Evolutionary conservation across 2,329 filamentous ascomycete genomes (phyloP).

Genomic region (Mycosphaerella sp.): DNA sequence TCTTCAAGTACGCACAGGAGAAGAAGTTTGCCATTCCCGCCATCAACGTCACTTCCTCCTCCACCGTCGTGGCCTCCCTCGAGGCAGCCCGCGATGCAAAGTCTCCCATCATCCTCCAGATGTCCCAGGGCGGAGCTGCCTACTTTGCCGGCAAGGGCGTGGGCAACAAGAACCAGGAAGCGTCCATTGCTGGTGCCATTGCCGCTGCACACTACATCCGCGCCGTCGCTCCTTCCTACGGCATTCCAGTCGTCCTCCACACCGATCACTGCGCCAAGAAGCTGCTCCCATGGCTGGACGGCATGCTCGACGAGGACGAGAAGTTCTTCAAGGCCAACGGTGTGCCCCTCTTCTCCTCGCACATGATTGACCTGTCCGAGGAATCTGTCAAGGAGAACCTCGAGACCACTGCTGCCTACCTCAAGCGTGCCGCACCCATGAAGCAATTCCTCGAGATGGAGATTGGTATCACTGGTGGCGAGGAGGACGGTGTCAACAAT

Average conservation of each 20-base stretch:
- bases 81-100: constrained; percentile 93
- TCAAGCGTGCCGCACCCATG: constrained; percentile 90
- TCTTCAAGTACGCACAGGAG: constrained; percentile 87
- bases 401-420: constrained; percentile 82
- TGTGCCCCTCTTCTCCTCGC: constrained; percentile 87
- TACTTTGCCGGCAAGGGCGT: constrained; percentile 57
- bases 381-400: constrained; percentile 89
- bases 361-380: constrained; percentile 99
- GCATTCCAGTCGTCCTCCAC: constrained; percentile 86
- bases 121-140: constrained; percentile 87
- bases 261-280: constrained; percentile 99
- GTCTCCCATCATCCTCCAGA: constrained; percentile 85
- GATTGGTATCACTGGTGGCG: constrained; percentile 91
- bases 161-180: constrained; percentile 73
- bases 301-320: constrained; percentile 92
- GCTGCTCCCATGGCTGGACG: constrained; percentile 95
- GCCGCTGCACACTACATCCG: constrained; percentile 93
- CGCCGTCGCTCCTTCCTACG: constrained; percentile 77
- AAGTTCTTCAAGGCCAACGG: constrained; percentile 87
- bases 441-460: constrained; percentile 99
- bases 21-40: constrained; percentile 73
- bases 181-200: constrained; percentile 79
- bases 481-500: constrained; percentile 99
- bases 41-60: constrained; percentile 84
- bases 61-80: constrained; percentile 75